Base-by-base conservation (phyloP, 352 stramenopile species). In the Phytophthora citrophthora region DNA sequence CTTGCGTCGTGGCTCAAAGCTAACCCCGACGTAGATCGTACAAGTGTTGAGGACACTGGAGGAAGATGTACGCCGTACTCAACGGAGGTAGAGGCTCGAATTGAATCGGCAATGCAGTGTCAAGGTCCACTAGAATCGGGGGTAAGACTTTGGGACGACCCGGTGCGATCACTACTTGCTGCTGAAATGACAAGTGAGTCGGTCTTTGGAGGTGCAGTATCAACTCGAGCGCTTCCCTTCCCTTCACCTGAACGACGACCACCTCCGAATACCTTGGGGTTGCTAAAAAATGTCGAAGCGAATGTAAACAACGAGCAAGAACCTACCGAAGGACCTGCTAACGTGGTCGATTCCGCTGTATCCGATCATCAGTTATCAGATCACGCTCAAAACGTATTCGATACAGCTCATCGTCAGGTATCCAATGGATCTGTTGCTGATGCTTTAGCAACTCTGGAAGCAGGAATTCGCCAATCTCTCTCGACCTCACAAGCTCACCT, bases 151-250 rank as follows among this genome's bases (percentile, higher is more conserved):
- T 88, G 78, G 77, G 36, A 58, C 6, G 76, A 90, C 27, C 55
- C 71, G 2, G 76, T 90, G 1, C 67, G 74, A 8, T 90, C 78
- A n/a, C 31, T 74, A 4, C 68, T 88, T 24, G 81, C 76, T 15
- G 64, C 67, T 1, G 78, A 90, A 31, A 81, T 88, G 64, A 87
- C 66, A 31, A 88, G 78, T 38, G 81, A 88, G 27, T 65, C 70
- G 3, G 70, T 88, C 9, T 84, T 90, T 48, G 78, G 78, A 10
- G 81, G 76, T 15, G 47, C 70, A 23, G 54, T 80, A 4, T 34
- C 61, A 10, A 88, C 78, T 1, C 65, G 68, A 23, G 54, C 76
- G 3, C 47, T 85, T 5, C 62, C 66, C 11, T 84, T 76, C 20
- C 29, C 61, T 12, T 27, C 56, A 6, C 16, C 56, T 29, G 11